phyloP scores from a whole-genome alignment of 2,329 filamentous ascomycete species.

The Sporothrix dimorphospora region DNA sequence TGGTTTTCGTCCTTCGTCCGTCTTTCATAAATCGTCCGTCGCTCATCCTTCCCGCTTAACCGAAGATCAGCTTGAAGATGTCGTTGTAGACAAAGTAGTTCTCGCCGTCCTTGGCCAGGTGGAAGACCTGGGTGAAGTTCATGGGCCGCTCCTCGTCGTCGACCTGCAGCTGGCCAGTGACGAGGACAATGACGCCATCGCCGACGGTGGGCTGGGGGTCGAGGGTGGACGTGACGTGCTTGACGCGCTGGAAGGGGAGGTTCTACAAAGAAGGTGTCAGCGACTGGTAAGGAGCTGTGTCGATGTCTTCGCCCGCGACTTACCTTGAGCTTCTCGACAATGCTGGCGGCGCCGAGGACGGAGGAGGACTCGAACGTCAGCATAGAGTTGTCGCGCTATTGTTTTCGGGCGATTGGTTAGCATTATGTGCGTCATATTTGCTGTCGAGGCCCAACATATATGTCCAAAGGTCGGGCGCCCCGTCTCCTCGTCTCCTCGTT shows the following conservation, averaged over 20 bases:
- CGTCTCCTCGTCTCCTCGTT: not conserved
- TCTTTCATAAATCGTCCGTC: not conserved
- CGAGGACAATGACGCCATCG: constrained; percentile 79
- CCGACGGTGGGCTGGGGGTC: constrained; percentile 79
- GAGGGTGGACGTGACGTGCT: constrained; percentile 74
- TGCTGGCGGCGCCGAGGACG: constrained; percentile 64
- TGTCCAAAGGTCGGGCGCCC: not conserved
- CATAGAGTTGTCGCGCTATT: constrained; percentile 80
- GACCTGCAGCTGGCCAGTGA: constrained; percentile 84
- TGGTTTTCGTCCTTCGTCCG: too few species aligned
- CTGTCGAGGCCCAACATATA: not conserved
- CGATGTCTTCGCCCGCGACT: constrained; percentile 24
- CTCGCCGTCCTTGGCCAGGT: constrained; percentile 69
- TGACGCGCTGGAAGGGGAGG: constrained; percentile 80
- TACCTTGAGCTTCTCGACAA: constrained; percentile 83
- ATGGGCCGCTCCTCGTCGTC: constrained; percentile 85
- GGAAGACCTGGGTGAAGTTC: constrained; percentile 90
- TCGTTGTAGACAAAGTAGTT: constrained; percentile 93
- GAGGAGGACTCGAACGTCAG: constrained; percentile 84
- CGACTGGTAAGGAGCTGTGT: too few species aligned
- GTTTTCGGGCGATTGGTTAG: constrained; percentile 16
- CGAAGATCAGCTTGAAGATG: constrained; percentile 87
- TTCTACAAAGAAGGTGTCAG: constrained; percentile 58
- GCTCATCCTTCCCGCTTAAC: constrained; percentile 42
- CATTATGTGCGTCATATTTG: not conserved